These are phyloP conservation scores for Chenopodium berlandieri DNA, from an alignment of 148 eudicot species.

Conservation along the genomic window DNA sequence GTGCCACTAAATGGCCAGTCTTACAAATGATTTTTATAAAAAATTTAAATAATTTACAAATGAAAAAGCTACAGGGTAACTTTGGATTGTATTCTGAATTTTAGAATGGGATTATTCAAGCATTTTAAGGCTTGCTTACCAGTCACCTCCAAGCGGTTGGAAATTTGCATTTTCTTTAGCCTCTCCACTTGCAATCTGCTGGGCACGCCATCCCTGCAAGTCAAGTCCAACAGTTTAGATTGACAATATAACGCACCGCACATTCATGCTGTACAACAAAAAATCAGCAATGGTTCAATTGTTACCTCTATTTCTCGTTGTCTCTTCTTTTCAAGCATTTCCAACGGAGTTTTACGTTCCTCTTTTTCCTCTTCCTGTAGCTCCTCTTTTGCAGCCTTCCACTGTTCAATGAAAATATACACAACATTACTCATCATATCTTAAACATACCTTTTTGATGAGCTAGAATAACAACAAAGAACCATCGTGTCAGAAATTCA, in stretches of 20 bases:
- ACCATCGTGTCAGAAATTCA: conserved; percentile 13
- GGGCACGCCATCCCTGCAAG: conserved; percentile 85
- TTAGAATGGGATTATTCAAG: neutral
- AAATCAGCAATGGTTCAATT: conserved; percentile 13
- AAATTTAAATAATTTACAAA: neutral
- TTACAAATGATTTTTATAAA: neutral
- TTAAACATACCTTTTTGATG: neutral
- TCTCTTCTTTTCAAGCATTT: conserved; percentile 80
- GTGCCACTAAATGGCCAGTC: conserved; percentile 5
- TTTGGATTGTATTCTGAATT: neutral
- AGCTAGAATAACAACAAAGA: conserved; percentile 4
- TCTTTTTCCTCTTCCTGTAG: conserved; percentile 79
- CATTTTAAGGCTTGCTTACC: conserved; percentile 42
- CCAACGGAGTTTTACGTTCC: conserved; percentile 66
- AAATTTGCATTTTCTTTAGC: conserved; percentile 97
- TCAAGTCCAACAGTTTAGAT: conserved; percentile 16
- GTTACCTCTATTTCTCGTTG: conserved; percentile 92
- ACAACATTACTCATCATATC: neutral
- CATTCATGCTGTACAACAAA: neutral
- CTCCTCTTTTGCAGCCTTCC: conserved; percentile 99
- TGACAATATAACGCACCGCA: neutral
- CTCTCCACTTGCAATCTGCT: conserved; percentile 92
- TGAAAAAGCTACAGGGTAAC: neutral
- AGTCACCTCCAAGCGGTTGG: conserved; percentile 96
- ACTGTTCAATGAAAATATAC: conserved; percentile 35